Base-by-base conservation (phyloP, 441 rosid genomes). In the Populus hybrid region DNA sequence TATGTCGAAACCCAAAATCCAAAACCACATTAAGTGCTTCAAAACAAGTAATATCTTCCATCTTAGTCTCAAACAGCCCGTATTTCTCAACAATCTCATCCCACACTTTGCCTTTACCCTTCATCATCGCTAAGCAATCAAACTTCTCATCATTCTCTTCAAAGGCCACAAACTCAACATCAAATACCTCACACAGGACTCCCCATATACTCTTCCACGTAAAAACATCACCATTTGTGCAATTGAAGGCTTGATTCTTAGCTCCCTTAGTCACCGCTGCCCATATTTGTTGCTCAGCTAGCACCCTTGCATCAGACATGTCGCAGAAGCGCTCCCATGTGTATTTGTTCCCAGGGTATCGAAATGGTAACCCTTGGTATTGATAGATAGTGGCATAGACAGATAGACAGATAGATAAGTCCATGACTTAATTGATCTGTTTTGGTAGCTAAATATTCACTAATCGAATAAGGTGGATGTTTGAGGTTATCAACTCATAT, bases 291-390 rank as follows among this genome's bases (percentile, higher is more conserved):
- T 28, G 30, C 30, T 28, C 30, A 28, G 30, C 30, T 3, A 28
- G 4, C 3, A 28, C 30, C 30, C 30, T 28, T 28, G 30, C 30
- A 18, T 80, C 83, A 1, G 88, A 63, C 74, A 77, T 38, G 76
- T 85, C 89, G 4, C 78, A 78, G 1, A 89, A 86, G 64, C 86
- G 83, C 46, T 84, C 87, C 87, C 86, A 87, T 0, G 77, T 82
- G 84, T 80, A 76, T 10, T 42, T 65, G 3, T 4, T 70, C 0
- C 86, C 88, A 0, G 79, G 80, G 20, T 73, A 87, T 46, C 74
- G 40, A 61, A 87, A 85, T 2, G 78, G 84, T 1, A 76, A 10
- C 1, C 84, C 83, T 2, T 79, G 76, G 28, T 81, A 26, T 38
- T 72, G 73, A 57, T 89, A 86, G 11, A 88, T 85, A 0, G 76